Base-by-base conservation (phyloP, 2,329 filamentous ascomycete genomes). In the Colletotrichum phormii region DNA sequence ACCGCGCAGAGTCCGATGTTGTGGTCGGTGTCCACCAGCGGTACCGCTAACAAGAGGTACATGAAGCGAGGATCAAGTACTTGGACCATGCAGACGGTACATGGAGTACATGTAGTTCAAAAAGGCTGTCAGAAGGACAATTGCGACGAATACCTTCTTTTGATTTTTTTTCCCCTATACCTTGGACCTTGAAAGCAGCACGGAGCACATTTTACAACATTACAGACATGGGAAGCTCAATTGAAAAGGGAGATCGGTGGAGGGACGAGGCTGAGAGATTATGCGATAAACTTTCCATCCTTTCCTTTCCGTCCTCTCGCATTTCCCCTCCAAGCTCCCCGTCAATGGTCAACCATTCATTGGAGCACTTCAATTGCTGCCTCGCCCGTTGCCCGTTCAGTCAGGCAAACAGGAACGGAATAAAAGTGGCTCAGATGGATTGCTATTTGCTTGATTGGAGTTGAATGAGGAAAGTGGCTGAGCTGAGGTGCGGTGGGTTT, bases 11-110 rank as follows among this genome's bases (percentile, higher is more conserved):
- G 65, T 69, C 66, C 42, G 60, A 72, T 61, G 37, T 69, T 69
- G 33, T 70, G 54, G 60, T 51, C 15, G 54, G 70, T 72, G 70
- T 70, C 70, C 70, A 70, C 70, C 70, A 24, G 60, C 59, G 18
- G 65, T 72, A 64, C 59, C 70, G 46, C 70, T 72, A 70, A 70
- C 70, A 70, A 3, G 13, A 64, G 70, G 70, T 72, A 72, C 70
- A 70, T 55, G 31, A 33, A 33, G 70, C 37, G 60, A 69, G 60
- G 42, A 46, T 72, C 49, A 22, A 55, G 70, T 72, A 72, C 70
- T 60, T 72, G 33, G 24, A 46, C 53, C 42, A 49, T 64, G 54
- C 65, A 60, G 70, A 26, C 13, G 26, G 65, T 72, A 72, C 70
- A 64, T 69, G 3, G 54, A 54, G 31, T 57, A 62, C 68, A 67